Evolutionary conservation across 129 eudicot species (phyloP), one percentile per base, ranked within the genome.

Genomic region (Flaveria sonorensis): DNA sequence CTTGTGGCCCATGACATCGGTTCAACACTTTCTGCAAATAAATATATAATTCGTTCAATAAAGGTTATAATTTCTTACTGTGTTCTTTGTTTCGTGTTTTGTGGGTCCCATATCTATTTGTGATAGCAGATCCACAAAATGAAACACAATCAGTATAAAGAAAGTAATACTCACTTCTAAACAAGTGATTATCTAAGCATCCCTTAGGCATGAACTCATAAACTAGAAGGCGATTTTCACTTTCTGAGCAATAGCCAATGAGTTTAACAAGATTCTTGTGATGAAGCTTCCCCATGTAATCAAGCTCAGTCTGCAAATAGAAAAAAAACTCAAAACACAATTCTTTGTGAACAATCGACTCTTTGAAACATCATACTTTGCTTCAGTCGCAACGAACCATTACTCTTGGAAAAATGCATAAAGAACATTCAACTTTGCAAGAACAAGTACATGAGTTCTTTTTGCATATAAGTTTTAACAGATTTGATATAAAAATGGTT

Each of bases 201-300:
- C 96, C 96, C 52, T 81, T 87, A 5, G 96, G 89, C 96, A 89
- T 84, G 85, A 70, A 89, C 85, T 89, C 96, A 2, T 89, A 89
- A 16, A 89, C 92, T 21, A 89, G 77, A 52, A 89, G 83, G 23
- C 89, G 80, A 74, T 85, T 81, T 11, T 89, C 91, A 14, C 86
- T 76, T 62, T 89, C 96, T 20, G 83, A 82, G 72, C 92, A 85
- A 73, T 89, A 89, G 11, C 96, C 96, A n/a, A 85, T 83, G 24
- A 89, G 92, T 79, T 83, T 89, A 45, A 89, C 96, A 30, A 89
- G 86, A 85, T 87, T 89, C 71, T 82, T 72, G 51, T 89, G 96
- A 52, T 55, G 83, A 68, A 89, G 89, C 80, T 83, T 86, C 50
- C 96, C 87, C 84, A 89, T 74, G 79, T 77, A 87, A 53, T 85